Base-by-base conservation (phyloP, 306 rosid genomes). In the Begonia fuchsioides region DNA sequence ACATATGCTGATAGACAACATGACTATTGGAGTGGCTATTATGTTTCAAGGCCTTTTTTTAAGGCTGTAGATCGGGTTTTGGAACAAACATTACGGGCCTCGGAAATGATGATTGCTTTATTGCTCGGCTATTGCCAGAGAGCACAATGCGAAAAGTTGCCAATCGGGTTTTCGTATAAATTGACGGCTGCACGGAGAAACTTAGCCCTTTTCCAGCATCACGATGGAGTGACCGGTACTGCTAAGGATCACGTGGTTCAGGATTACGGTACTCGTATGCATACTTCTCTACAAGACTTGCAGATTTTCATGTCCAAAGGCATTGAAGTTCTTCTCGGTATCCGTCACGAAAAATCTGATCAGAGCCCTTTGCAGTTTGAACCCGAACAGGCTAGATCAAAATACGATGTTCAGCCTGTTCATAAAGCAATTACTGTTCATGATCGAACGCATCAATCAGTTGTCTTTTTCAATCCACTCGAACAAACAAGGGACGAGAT, bases 21-120 rank as follows among this genome's bases (percentile, higher is more conserved):
- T 54, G 98, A 90, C 75, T 90, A 90, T 68, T 90, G 98, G 98
- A 90, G 98, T 63, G 98, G 98, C 41, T 90, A 90, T 85, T 90
- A 90, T 64, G 95, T 90, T 56, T 85, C 98, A 32, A 76, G 95
- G 62, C 98, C 98, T 26, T 90, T 90, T 72, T 90, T 85, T 61
- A 90, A 90, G 79, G 98, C 93, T 65, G 94, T 90, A 65, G 98
- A 90, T 68, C 78, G 98, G 72, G 87, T 90, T 19, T 70, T 90
- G 12, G 98, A 90, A 80, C 87, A 75, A 49, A 79, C 95, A 47
- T 77, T 90, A 44, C 95, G 98, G 63, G 83, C 98, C 2, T 53
- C 95, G 8, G 98, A 90, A 61, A 90, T 90, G 62, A 75, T 90
- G 85, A 58, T 85, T 52, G 82, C 92, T 67, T 65, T 90, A 61